Percentiles rank a stretch among this genome's conserved stretches.
Conservation (phyloP, 495 filamentous ascomycete genomes). For the Neurospora sp. region DNA sequence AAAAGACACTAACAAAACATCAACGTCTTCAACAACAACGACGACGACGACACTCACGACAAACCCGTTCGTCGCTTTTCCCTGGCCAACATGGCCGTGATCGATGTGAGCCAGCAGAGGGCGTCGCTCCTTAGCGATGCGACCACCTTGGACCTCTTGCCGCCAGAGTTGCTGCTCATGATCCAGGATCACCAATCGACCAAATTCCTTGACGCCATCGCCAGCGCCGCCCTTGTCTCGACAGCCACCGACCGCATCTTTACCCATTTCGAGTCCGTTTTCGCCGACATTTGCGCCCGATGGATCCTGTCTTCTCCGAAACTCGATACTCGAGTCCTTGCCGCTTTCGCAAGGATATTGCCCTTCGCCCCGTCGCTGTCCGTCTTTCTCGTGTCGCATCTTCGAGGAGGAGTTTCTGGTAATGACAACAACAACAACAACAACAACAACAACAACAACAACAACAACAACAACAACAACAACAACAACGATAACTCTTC, state of each 20-base stretch:
- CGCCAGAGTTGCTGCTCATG: constrained; percentile 52
- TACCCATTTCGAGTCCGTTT: constrained; percentile 54
- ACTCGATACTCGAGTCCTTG: constrained; percentile 45
- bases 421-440: not conserved
- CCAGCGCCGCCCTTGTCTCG: constrained; percentile 55
- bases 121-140: constrained; percentile 26
- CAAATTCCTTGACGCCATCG: constrained; percentile 60
- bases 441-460: not conserved
- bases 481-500: not conserved
- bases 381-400: constrained; percentile 34
- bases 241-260: constrained; percentile 58
- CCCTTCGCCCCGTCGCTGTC: constrained; percentile 67
- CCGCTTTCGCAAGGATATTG: constrained; percentile 68
- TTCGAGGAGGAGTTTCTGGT: constrained; percentile 7
- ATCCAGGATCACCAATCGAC: constrained; percentile 52
- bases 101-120: constrained; percentile 34
- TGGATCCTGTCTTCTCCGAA: constrained; percentile 45
- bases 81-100: constrained; percentile 27
- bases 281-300: constrained; percentile 70
- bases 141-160: constrained; percentile 43
- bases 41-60: constrained; percentile 2
- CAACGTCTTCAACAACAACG: not conserved
- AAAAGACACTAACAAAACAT: constrained; percentile 16
- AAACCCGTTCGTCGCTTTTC: not conserved
- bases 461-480: not conserved